Evolutionary conservation across 1,284 basidiomycete genomes (phyloP), one percentile per base, ranked within the genome.

Genomic region (Ganoderma boninense): DNA sequence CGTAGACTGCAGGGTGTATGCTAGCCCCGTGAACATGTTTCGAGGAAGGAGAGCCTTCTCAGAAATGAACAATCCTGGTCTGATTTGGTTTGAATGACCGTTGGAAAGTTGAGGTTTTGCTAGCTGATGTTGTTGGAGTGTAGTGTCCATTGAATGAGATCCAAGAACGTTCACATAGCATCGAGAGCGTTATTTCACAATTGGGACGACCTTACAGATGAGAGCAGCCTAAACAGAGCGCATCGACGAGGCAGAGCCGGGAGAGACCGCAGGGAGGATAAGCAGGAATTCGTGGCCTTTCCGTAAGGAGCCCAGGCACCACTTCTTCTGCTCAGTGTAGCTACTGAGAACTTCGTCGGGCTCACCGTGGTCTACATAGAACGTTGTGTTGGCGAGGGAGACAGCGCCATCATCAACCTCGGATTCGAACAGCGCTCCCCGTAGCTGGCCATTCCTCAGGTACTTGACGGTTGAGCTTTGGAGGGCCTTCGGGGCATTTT

Each of bases 321-420:
- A 74, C 20, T 54, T 64, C 3, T 62, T 57, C n/a, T 43, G 13
- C 16, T 46, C 46, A 2, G 62, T 6, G 64, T 75, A 74, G 11
- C 59, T 43, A 20, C 54, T 61, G 4, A 75, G 67, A 10, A 67
- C 66, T 18, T 16, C 59, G 18, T 67, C 40, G 11, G 74, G 73
- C 66, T 73, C 74, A 3, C 29, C n/a, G 63, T 75, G 74, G 35
- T 73, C 73, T 13, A 75, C 66, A 46, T 57, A 71, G 62, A 73
- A 75, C 2, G 65, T 26, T 4, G 74, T 74, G 52, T 71, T 26
- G 4, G 63, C 69, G 4, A 62, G 44, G n/a, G 71, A 69, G 43
- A 72, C 61, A 4, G 66, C 57, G 8, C 68, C 70, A 11, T 65
- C 69, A 2, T 44, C 42, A 2, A 42, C 49, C 1, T 42, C 64